These are phyloP conservation scores for Setomelanomma holmii DNA, from an alignment of 2,329 filamentous ascomycete genomes.

Conservation along the genomic window DNA sequence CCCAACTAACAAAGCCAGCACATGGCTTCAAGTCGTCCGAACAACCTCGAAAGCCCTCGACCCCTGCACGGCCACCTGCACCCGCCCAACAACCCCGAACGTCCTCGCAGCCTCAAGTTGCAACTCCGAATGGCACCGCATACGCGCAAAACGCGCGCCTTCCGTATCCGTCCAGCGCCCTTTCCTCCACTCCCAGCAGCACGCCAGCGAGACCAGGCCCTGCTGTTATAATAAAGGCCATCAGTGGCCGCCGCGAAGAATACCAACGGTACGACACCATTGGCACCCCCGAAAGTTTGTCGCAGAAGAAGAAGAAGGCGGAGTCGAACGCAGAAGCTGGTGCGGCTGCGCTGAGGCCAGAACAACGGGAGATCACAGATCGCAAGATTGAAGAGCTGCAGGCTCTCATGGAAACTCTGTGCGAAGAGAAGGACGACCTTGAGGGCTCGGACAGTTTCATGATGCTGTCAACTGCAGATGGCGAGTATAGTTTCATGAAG, in stretches of 20 bases:
- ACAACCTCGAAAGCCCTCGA: constrained; percentile 13
- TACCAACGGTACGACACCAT: constrained; percentile 50
- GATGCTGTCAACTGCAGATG: constrained; percentile 60
- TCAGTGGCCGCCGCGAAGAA: constrained; percentile 50
- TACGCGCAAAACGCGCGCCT: constrained; percentile 22
- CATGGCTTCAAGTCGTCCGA: constrained; percentile 15
- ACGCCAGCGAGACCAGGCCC: constrained; percentile 42
- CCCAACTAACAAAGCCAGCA: constrained; percentile 28
- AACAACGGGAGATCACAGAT: constrained; percentile 83
- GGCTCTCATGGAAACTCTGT: constrained; percentile 73
- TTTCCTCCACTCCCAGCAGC: constrained; percentile 19
- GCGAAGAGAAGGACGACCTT: constrained; percentile 76
- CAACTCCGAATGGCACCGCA: constrained; percentile 17
- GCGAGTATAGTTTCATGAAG: constrained; percentile 71
- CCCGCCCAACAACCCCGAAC: constrained; percentile 18
- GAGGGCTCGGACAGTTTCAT: constrained; percentile 66
- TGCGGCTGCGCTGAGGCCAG: constrained; percentile 68
- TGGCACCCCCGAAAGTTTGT: constrained; percentile 34
- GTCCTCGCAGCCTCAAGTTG: constrained; percentile 13
- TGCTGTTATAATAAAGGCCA: constrained; percentile 58
- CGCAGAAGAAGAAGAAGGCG: constrained; percentile 61
- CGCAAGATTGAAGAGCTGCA: constrained; percentile 74
- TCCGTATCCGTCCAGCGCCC: constrained; percentile 20
- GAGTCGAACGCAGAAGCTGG: constrained; percentile 62
- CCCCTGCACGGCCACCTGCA: constrained; percentile 16